Base-by-base conservation (phyloP, 768 basidiomycete genomes). In the Suillus discolor region DNA sequence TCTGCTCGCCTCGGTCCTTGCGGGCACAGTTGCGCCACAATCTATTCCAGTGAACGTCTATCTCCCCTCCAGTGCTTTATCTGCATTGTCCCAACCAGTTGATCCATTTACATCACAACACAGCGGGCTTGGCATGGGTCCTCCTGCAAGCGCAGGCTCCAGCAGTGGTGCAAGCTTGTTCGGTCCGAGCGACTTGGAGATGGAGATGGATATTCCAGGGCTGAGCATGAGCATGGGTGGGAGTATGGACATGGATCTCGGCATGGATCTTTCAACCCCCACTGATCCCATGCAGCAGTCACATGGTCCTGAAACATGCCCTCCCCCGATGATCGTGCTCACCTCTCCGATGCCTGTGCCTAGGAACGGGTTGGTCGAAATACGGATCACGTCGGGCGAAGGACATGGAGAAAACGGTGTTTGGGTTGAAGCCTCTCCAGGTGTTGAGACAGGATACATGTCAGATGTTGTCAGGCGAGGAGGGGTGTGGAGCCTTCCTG, bases 381-480 rank as follows among this genome's bases (percentile, higher is more conserved):
- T 92, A 57, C 78, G 84, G 3, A 85, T 92, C 1, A 75, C 82
- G 18, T 88, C 88, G 51, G 89, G 91, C 69, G 86, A 88, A 41
- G 61, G 60, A n/a, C 39, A 38, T 39, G 61, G 57, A 39, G 73
- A 71, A 59, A 74, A 69, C 41, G 67, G 70, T n/a, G 45, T 79
- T 31, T 69, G 64, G 47, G 66, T 74, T 34, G 73, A 74, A 62
- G 67, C 70, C 20, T 62, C 67, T 3, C 75, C 78, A 39, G 87
- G 87, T 64, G 65, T 88, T 57, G 83, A 86, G 63, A 73, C 78
- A 11, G 83, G 85, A 42, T 79, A 79, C 28, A 76, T 93, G 71
- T 91, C 92, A 69, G 91, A 94, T 72, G 81, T 87, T 44, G 85
- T 87, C 67, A 82, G 93, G 57, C 81, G 93, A 18, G 92, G 92